These are phyloP conservation scores for Xylaria sp. DNA, from an alignment of 2,329 filamentous ascomycete species.

Conservation along the genomic window DNA sequence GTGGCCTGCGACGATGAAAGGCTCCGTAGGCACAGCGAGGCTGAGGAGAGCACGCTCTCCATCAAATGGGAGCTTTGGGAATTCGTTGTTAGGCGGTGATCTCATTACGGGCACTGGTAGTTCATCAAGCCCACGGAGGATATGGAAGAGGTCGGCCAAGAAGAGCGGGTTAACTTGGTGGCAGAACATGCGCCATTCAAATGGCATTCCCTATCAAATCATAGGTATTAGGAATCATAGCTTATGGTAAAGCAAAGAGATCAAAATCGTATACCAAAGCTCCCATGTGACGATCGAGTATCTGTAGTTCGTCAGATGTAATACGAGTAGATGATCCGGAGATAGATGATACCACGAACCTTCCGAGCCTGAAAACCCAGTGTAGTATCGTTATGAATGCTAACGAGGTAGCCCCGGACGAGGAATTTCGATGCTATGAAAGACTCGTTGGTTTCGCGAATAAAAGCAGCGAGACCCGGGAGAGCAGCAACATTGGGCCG, in stretches of 20 bases:
- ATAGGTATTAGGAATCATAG: background rate
- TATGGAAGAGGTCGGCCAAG: background rate
- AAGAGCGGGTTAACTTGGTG: background rate
- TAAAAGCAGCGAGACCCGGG: conserved; percentile 8
- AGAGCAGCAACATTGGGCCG: background rate
- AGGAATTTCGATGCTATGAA: conserved; percentile 10
- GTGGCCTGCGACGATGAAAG: conserved; percentile 8
- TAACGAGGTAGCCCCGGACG: background rate
- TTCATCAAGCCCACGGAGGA: background rate
- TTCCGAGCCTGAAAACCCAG: conserved; percentile 6
- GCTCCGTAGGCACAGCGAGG: conserved; percentile 17
- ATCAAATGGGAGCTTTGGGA: conserved; percentile 5
- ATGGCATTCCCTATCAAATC: background rate
- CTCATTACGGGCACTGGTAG: background rate
- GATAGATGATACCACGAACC: background rate
- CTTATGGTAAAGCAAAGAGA: background rate
- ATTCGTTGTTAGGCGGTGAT: background rate
- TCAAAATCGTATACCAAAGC: background rate
- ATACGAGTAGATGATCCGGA: background rate
- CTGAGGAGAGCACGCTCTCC: conserved; percentile 17
- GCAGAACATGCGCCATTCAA: conserved; percentile 6
- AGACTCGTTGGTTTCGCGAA: conserved; percentile 15
- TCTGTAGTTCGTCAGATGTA: conserved; percentile 14
- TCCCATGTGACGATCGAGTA: background rate
- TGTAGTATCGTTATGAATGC: conserved; percentile 2